Evolutionary conservation across 2,329 filamentous ascomycete genomes (phyloP), one percentile per base, ranked within the genome.

Genomic region (Botrytis cinerea): DNA sequence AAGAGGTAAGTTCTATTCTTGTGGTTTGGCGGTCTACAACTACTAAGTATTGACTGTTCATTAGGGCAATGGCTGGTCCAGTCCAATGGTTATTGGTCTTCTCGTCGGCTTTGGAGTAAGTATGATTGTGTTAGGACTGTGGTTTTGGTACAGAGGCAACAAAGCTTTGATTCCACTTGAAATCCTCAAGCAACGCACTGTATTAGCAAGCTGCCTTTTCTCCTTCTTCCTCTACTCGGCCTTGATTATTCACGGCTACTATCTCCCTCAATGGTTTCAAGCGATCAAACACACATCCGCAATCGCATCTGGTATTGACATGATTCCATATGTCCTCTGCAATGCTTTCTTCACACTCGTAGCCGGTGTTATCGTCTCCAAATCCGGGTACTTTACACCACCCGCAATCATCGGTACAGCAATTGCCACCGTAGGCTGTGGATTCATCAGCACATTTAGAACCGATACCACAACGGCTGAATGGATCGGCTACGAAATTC

Each of bases 401-500:
- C 72, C 73, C 43, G 54, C 79, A 51, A 70, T 82, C 35, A 16
- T 76, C 2, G 75, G 76, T 2, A 75, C 68, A 38, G 62, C 66
- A 5, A 73, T 78, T 46, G 75, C 71, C 10, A 73, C 75, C 0
- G 67, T 79, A 22, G 78, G 77, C 4, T 72, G 70, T 61, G 78
- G 78, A 12, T 45, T 79, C 0, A 77, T 80, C 2, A 88, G 88
- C 0, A 79, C 76, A 12, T n/a, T 68, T 18, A 22, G 40, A 9
- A 32, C 38, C 3, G 43, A 72, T 6, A 77, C 85, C 85, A 77
- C 81, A 2, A 80, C 81, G 1, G 82, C 79, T 18, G 82, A 82
- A 54, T 87, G 86, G 85, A 85, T 87, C 60, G 86, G 85, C 14
- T 88, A 85, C 67, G 60, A 78, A 38, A 75, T 81, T 4, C 40